These are phyloP conservation scores for Populus euphratica DNA, from an alignment of 345 rosid genomes.

Conservation along the genomic window DNA sequence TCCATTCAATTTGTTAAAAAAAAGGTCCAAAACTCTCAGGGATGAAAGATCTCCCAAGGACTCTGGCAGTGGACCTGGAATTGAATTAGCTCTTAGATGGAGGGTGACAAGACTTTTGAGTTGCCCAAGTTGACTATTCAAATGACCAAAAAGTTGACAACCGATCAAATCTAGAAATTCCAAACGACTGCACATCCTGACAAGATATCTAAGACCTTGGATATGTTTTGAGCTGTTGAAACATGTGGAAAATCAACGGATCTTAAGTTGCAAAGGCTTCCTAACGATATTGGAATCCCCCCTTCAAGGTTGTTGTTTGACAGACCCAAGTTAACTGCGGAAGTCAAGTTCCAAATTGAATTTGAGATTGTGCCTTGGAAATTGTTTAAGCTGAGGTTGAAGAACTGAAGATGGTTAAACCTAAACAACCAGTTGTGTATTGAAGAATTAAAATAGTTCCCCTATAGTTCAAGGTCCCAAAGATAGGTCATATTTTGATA, in stretches of 20 bases:
- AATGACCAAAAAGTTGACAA: not conserved
- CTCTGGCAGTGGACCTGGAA: constrained; percentile 4
- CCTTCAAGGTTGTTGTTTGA: constrained; percentile 8
- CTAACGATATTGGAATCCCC: not conserved
- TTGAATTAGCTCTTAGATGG: not conserved
- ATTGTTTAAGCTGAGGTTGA: not conserved
- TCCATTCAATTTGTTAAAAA: not conserved
- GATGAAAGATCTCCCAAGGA: not conserved
- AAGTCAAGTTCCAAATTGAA: not conserved
- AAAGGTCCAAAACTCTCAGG: not conserved
- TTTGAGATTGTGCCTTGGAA: constrained; percentile 12
- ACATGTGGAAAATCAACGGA: not conserved
- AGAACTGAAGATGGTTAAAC: not conserved
- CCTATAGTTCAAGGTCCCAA: not conserved
- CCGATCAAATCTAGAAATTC: not conserved
- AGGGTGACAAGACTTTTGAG: not conserved
- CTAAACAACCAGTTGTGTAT: constrained; percentile 2
- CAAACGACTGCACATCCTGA: too few relatives aligned
- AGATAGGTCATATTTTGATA: not conserved
- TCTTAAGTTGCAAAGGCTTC: constrained; percentile 7
- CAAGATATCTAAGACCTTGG: not conserved
- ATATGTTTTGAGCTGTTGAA: not conserved
- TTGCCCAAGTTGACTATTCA: not conserved
- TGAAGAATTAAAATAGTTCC: not conserved
- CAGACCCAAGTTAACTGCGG: not conserved